These are phyloP conservation scores for Trichophyton rubrum DNA, from an alignment of 2,329 filamentous ascomycete genomes.

Conservation along the genomic window DNA sequence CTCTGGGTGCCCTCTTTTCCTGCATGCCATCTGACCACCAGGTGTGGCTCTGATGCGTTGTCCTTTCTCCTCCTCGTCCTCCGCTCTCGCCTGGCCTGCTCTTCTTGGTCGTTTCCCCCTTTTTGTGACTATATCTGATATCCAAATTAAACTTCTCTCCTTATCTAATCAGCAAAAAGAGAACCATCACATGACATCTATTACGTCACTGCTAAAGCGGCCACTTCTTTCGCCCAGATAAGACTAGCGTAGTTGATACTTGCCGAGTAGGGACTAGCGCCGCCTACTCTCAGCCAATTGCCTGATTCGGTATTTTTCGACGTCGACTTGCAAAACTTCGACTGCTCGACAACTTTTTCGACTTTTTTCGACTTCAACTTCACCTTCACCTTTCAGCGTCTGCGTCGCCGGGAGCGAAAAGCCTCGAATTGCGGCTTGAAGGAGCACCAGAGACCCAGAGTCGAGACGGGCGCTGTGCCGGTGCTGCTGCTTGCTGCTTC, in stretches of 20 bases:
- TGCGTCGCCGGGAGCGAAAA: not conserved
- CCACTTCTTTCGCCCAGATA: not conserved
- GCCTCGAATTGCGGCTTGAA: not conserved
- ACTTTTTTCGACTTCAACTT: not conserved
- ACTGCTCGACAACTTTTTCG: not conserved
- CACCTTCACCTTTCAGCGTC: not conserved
- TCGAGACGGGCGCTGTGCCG: not conserved
- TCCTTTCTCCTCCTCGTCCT: not conserved
- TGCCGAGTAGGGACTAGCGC: not conserved
- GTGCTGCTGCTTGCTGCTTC: not conserved
- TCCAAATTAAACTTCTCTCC: not conserved
- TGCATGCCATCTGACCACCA: not conserved
- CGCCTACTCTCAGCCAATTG: not conserved
- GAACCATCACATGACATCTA: not conserved
- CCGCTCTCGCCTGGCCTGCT: not conserved
- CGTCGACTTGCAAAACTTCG: not conserved
- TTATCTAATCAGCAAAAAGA: not conserved
- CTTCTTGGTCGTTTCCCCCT: not conserved
- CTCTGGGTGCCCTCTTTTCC: not conserved
- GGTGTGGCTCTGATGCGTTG: not conserved
- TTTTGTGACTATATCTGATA: not conserved
- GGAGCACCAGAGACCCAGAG: not conserved
- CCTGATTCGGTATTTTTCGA: not conserved
- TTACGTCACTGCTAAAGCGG: conserved; percentile 1
- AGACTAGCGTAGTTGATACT: not conserved